Evolutionary conservation across 768 basidiomycete genomes (phyloP).

Genomic region (Favolaschia claudopus): DNA sequence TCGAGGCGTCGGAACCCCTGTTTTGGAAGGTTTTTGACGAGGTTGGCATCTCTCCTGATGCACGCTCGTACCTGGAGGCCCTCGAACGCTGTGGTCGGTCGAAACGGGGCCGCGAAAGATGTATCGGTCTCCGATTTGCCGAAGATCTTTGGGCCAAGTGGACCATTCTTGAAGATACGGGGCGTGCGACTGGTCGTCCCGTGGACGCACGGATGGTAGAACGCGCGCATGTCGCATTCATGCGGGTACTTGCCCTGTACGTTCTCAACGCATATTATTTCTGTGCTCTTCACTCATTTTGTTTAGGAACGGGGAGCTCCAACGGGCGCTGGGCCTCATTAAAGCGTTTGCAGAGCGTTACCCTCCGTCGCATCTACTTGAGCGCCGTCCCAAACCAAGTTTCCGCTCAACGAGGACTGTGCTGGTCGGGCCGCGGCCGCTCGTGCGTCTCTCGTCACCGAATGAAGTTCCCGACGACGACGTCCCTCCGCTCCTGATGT

Average conservation of each 20-base stretch:
- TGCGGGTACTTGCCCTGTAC: constrained; percentile 70
- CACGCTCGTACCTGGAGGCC: constrained; percentile 67
- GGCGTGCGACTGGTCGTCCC: constrained; percentile 36
- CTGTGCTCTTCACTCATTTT: constrained; percentile 4
- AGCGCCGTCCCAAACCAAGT: constrained; percentile 49
- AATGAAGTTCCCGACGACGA: constrained; percentile 74
- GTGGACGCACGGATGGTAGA: constrained; percentile 65
- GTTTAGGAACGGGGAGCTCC: constrained; percentile 55
- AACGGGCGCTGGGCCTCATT: constrained; percentile 63
- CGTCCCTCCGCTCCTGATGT: constrained; percentile 82
- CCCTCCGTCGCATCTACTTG: constrained; percentile 61
- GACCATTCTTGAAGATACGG: constrained; percentile 52
- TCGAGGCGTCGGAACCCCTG: constrained; percentile 55
- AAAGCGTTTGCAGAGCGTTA: constrained; percentile 70
- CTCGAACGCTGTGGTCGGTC: constrained; percentile 68
- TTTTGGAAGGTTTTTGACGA: constrained; percentile 62
- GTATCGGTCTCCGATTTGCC: constrained; percentile 57
- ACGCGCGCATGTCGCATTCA: constrained; percentile 70
- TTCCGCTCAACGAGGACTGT: constrained; percentile 67
- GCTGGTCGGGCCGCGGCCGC: constrained; percentile 62
- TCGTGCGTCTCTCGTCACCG: constrained; percentile 73
- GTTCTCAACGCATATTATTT: constrained; percentile 35
- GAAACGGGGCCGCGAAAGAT: constrained; percentile 54
- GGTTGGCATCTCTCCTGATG: constrained; percentile 52
- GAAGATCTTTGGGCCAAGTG: constrained; percentile 75